phyloP scores from a whole-genome alignment of 2,329 filamentous ascomycete species.

The Ploettnerulaceae sp. region DNA sequence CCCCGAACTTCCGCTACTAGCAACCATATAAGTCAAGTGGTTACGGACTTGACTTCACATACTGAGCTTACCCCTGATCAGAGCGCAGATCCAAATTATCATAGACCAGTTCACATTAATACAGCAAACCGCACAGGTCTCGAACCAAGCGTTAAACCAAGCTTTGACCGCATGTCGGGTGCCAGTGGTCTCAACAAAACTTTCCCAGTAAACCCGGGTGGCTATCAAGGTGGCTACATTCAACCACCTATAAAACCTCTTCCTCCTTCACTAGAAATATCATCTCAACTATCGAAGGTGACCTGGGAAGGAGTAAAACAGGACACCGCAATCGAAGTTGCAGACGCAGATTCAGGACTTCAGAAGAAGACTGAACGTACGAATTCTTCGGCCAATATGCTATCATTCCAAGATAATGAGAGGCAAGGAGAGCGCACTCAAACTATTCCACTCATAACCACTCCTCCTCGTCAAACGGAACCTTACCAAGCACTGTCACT shows the following conservation, averaged over 20 bases:
- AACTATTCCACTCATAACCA: slow-evolving; percentile 6
- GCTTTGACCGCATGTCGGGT: slow-evolving; percentile 7
- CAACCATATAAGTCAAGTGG: slow-evolving; percentile 1
- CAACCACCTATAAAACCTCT: background rate
- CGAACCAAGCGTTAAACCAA: background rate
- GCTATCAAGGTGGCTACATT: slow-evolving; percentile 7
- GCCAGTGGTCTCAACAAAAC: slow-evolving; percentile 9
- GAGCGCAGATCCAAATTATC: background rate
- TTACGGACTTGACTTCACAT: background rate
- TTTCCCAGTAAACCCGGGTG: slow-evolving; percentile 6
- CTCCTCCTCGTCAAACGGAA: background rate
- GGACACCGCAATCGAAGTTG: slow-evolving; percentile 2
- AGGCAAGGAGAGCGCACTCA: slow-evolving; percentile 7
- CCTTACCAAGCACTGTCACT: background rate
- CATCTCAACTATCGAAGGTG: slow-evolving; percentile 5
- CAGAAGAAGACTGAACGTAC: background rate
- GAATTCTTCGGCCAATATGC: background rate
- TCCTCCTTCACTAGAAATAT: background rate
- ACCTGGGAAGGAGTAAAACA: slow-evolving; percentile 7
- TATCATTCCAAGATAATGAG: background rate
- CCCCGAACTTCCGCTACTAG: background rate
- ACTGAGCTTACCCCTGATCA: background rate
- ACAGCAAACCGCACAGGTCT: background rate
- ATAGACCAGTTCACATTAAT: background rate
- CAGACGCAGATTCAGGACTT: background rate